Conservation (phyloP, 805 yeast genomes). For the Allodekkera sacchari region DNA sequence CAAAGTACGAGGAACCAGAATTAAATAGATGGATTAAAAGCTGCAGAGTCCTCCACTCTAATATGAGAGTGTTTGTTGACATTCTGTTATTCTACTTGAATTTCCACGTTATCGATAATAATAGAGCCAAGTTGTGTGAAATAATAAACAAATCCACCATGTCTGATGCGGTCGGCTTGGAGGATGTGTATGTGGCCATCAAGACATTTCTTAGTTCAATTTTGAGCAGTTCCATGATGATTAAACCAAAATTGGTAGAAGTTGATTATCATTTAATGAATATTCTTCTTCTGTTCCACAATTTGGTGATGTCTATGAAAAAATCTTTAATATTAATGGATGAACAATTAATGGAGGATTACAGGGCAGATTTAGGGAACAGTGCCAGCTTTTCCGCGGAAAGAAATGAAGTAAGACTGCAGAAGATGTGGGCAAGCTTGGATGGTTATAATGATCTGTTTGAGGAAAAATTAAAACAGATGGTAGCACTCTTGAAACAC, state of each 20-base stretch:
- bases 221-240: constrained; percentile 57
- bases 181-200: constrained; percentile 35
- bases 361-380: constrained; percentile 26
- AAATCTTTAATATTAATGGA: constrained; percentile 45
- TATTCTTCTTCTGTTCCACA: constrained; percentile 38
- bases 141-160: constrained; percentile 16
- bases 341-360: constrained; percentile 33
- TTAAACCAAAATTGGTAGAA: constrained; percentile 46
- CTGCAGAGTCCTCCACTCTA: constrained; percentile 45
- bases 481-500: constrained; percentile 35
- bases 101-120: constrained; percentile 49
- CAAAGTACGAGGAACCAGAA: constrained; percentile 31
- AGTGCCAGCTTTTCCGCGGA: constrained; percentile 31
- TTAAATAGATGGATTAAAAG: constrained; percentile 47
- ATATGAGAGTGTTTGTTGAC: constrained; percentile 49
- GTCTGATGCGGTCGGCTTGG: constrained; percentile 24
- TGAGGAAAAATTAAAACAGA: constrained; percentile 34
- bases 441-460: constrained; percentile 37
- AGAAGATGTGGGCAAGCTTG: constrained; percentile 32
- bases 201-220: constrained; percentile 54
- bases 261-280: constrained; percentile 37
- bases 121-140: constrained; percentile 35
- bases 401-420: constrained; percentile 32
- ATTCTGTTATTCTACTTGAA: constrained; percentile 49
- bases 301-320: constrained; percentile 43